A percentile compares a stretch with the other conserved stretches of the same genome.
Conservation (phyloP, 2,329 filamentous ascomycete species). For the Hyphodiscus sp. region DNA sequence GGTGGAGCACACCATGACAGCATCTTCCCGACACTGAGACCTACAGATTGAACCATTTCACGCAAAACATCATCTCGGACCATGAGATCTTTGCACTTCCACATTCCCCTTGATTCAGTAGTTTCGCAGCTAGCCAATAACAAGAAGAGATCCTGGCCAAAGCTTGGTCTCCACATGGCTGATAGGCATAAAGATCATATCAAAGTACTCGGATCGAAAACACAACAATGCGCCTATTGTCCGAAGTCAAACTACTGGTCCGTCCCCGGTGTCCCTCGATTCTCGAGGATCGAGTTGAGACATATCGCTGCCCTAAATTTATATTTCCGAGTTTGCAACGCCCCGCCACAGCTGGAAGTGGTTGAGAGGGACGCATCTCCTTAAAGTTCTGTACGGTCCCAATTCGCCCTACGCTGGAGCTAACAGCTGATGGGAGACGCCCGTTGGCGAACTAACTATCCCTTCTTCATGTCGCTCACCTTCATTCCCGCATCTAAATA, state of each 20-base stretch:
- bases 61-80: no score
- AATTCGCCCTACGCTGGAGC: neutral
- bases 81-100: no score
- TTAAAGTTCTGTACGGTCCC: neutral
- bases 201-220: neutral
- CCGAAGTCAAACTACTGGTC: constrained; percentile 7
- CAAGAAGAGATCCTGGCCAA: neutral
- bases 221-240: constrained; percentile 20
- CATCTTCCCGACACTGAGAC: no score
- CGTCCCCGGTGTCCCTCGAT: constrained; percentile 1
- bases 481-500: constrained; percentile 8
- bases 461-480: constrained; percentile 3
- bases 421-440: neutral
- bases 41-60: no score
- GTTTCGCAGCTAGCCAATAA: neutral
- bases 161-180: neutral
- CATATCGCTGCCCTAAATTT: neutral
- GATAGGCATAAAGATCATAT: neutral
- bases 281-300: no score
- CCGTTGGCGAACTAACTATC: neutral
- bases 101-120: no score
- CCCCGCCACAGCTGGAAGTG: neutral
- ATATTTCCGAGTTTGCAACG: constrained; percentile 4
- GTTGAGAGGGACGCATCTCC: constrained; percentile 12
- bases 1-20: no score